Conservation (phyloP, 2,329 filamentous ascomycete genomes). For the Massarina eburnea region DNA sequence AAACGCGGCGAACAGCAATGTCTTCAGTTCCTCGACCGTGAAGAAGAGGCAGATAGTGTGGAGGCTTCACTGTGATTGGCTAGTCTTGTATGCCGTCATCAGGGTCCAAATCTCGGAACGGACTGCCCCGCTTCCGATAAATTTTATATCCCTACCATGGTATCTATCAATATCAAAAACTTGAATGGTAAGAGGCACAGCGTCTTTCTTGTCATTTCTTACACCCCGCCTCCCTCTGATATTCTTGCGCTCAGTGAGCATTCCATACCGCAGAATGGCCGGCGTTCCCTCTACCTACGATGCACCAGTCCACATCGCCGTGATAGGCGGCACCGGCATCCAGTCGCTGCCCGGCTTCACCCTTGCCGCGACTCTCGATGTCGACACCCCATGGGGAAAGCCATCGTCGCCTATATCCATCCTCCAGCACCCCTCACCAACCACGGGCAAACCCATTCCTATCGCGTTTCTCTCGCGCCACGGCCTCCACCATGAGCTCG, state of each 20-base stretch:
- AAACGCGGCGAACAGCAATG: too few relatives aligned
- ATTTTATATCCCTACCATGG: background rate
- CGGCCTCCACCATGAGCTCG: conserved; percentile 82
- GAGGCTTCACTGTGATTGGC: too few relatives aligned
- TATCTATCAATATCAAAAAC: background rate
- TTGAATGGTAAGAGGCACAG: background rate
- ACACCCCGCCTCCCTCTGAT: background rate
- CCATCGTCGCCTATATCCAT: conserved; percentile 80
- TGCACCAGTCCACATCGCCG: conserved; percentile 52
- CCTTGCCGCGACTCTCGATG: conserved; percentile 75
- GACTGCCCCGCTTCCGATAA: conserved; percentile 2
- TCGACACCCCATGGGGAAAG: conserved; percentile 83
- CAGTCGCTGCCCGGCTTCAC: conserved; percentile 84
- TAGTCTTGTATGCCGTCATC: conserved; percentile 3
- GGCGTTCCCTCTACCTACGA: conserved; percentile 37
- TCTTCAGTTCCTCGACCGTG: too few relatives aligned
- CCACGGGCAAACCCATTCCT: conserved; percentile 60
- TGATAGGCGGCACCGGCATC: conserved; percentile 78
- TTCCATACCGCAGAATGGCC: conserved; percentile 14
- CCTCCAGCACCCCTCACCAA: conserved; percentile 78
- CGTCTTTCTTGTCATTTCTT: background rate
- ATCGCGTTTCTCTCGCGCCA: conserved; percentile 94
- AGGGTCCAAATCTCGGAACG: conserved; percentile 1
- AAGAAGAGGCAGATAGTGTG: too few relatives aligned
- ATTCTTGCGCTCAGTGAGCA: conserved; percentile 5